These are phyloP conservation scores for Harringtonia aguacate DNA, from an alignment of 2,329 filamentous ascomycete genomes.

Conservation along the genomic window DNA sequence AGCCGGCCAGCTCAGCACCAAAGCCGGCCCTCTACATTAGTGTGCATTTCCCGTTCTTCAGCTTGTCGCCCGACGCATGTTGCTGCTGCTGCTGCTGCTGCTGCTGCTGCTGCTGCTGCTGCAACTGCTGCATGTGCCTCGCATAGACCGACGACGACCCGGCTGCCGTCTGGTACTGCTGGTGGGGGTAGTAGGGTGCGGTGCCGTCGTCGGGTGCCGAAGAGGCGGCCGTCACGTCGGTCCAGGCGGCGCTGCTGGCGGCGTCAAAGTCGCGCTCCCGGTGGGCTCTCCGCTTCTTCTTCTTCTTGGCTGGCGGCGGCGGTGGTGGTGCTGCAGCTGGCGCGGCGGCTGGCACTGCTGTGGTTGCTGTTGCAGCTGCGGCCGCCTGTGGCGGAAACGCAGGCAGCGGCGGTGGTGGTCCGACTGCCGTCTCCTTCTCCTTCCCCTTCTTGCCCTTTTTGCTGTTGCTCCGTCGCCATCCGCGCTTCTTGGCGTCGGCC, in stretches of 20 bases:
- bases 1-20: too few relatives aligned
- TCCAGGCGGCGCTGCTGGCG: conserved; percentile 28
- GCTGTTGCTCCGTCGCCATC: conserved; percentile 33
- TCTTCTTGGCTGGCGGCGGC: background rate
- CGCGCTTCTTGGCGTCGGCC: conserved; percentile 45
- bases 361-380: background rate
- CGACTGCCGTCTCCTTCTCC: conserved; percentile 11
- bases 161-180: conserved; percentile 1
- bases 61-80: background rate
- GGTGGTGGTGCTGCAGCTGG: background rate
- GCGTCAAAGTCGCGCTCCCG: conserved; percentile 9
- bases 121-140: conserved; percentile 12
- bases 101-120: conserved; percentile 1
- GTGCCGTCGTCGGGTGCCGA: background rate
- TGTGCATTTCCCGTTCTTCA: conserved; percentile 8
- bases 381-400: background rate
- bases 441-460: conserved; percentile 27
- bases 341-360: background rate
- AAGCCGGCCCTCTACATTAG: conserved; percentile 9
- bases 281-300: background rate
- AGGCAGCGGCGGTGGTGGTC: background rate
- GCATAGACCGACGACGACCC: conserved; percentile 9
- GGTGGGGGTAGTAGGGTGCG: background rate
- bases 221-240: conserved; percentile 22
- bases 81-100: conserved; percentile 2